These are phyloP conservation scores for Candida tallmaniae DNA, from an alignment of 805 yeast species.

Conservation along the genomic window DNA sequence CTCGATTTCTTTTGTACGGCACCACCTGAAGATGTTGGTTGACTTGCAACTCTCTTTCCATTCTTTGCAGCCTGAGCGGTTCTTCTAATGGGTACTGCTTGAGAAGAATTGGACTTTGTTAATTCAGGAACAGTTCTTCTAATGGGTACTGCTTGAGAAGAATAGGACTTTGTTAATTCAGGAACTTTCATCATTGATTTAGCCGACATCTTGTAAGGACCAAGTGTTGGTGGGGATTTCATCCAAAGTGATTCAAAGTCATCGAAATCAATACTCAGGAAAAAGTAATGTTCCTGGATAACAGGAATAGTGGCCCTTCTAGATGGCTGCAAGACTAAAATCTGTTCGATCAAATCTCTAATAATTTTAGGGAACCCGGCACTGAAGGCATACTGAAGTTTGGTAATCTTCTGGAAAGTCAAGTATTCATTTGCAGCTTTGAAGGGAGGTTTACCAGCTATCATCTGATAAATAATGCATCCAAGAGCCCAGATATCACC, in stretches of 20 bases:
- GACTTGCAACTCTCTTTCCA: constrained; percentile 12
- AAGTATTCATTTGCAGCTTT: constrained; percentile 78
- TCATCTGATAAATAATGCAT: constrained; percentile 57
- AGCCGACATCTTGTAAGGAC: constrained; percentile 71
- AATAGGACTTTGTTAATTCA: constrained; percentile 15
- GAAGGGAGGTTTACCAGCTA: constrained; percentile 71
- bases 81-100: constrained; percentile 8
- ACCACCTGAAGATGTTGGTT: constrained; percentile 4
- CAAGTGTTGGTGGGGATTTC: constrained; percentile 56
- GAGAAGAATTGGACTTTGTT: constrained; percentile 10
- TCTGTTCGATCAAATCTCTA: constrained; percentile 59
- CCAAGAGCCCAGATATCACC: constrained; percentile 63
- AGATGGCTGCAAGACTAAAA: constrained; percentile 69
- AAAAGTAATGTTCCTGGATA: constrained; percentile 70
- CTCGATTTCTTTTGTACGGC: neutral
- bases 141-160: constrained; percentile 9
- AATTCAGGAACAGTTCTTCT: constrained; percentile 34
- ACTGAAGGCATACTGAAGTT: constrained; percentile 73
- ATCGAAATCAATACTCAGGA: constrained; percentile 61
- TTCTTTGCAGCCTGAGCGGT: constrained; percentile 4
- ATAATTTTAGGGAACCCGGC: constrained; percentile 56
- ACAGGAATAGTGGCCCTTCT: constrained; percentile 53
- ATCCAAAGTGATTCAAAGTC: constrained; percentile 69
- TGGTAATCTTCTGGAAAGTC: constrained; percentile 77
- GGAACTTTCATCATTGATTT: constrained; percentile 78